phyloP scores from a whole-genome alignment of 2,329 filamentous ascomycete genomes.

The Dactylonectria estremocensis region DNA sequence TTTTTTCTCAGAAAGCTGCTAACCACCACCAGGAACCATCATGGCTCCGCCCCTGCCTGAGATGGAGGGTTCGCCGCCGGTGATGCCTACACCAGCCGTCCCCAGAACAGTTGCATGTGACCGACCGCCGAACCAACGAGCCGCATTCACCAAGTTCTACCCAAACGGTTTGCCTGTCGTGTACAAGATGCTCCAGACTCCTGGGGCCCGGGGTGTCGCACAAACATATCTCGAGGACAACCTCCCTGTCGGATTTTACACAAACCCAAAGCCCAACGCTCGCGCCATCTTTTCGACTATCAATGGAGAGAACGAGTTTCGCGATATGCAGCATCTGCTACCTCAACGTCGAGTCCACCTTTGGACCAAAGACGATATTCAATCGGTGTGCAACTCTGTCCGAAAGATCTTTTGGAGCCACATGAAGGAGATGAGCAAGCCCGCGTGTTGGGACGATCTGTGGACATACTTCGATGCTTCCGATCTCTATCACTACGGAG shows the following conservation, averaged over 20 bases:
- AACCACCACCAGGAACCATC: constrained; percentile 28
- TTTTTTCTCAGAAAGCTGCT: constrained; percentile 18
- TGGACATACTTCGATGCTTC: constrained; percentile 64
- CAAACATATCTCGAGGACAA: constrained; percentile 55
- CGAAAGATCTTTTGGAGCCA: constrained; percentile 54
- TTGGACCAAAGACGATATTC: constrained; percentile 59
- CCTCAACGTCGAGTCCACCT: constrained; percentile 51
- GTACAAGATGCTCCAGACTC: constrained; percentile 53
- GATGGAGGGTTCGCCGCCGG: constrained; percentile 32
- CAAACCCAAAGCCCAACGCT: constrained; percentile 48
- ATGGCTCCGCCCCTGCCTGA: constrained; percentile 34
- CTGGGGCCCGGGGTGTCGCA: constrained; percentile 43
- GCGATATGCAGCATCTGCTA: constrained; percentile 48
- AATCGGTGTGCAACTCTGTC: constrained; percentile 56
- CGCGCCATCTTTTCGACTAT: constrained; percentile 59
- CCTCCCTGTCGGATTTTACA: constrained; percentile 57
- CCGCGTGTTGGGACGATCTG: constrained; percentile 57
- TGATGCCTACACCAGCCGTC: constrained; percentile 33
- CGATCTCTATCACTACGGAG: constrained; percentile 64
- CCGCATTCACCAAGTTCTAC: constrained; percentile 51
- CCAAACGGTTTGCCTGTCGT: constrained; percentile 54
- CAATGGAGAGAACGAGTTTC: constrained; percentile 49
- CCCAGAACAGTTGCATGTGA: constrained; percentile 43
- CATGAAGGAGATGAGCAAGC: constrained; percentile 54
- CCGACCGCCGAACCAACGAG: constrained; percentile 44